Evolutionary conservation across 768 basidiomycete genomes (phyloP).

Genomic region (Termitomyces sp.): DNA sequence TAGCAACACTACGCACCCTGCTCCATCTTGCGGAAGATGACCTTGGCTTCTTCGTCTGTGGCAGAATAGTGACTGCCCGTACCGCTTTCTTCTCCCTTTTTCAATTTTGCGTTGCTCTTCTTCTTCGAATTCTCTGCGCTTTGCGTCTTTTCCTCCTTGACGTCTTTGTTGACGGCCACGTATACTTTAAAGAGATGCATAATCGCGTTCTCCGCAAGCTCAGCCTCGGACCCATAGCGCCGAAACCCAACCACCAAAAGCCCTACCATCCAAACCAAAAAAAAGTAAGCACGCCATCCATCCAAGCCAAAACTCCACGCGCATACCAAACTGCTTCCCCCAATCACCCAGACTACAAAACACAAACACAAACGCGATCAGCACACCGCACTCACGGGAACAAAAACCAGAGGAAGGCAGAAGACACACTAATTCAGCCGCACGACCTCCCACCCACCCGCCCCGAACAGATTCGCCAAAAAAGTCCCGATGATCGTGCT

Average conservation of each 20-base stretch:
- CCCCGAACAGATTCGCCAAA: constrained; percentile 81
- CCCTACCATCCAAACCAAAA: too few species aligned
- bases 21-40: constrained; percentile 6
- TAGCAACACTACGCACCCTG: neutral
- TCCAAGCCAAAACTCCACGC: too few species aligned
- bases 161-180: constrained; percentile 83
- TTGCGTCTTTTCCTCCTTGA: constrained; percentile 26
- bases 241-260: constrained; percentile 86
- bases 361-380: too few species aligned
- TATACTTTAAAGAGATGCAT: constrained; percentile 92
- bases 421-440: constrained; percentile 68
- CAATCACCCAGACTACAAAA: constrained; percentile 70
- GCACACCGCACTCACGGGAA: too few species aligned
- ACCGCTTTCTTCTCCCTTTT: neutral
- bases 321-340: constrained; percentile 83
- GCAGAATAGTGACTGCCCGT: constrained; percentile 60
- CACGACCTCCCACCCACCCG: constrained; percentile 85
- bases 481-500: constrained; percentile 97
- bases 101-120: constrained; percentile 53
- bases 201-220: constrained; percentile 80
- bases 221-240: constrained; percentile 81
- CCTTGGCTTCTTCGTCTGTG: constrained; percentile 72
- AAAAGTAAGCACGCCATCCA: too few species aligned
- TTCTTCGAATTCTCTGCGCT: constrained; percentile 20
- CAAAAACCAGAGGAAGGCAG: too few species aligned